A percentile compares a stretch with the other conserved stretches of the same genome.
phyloP scores from a whole-genome alignment of 2,329 filamentous ascomycete species.

The Aureobasidium pullulans region DNA sequence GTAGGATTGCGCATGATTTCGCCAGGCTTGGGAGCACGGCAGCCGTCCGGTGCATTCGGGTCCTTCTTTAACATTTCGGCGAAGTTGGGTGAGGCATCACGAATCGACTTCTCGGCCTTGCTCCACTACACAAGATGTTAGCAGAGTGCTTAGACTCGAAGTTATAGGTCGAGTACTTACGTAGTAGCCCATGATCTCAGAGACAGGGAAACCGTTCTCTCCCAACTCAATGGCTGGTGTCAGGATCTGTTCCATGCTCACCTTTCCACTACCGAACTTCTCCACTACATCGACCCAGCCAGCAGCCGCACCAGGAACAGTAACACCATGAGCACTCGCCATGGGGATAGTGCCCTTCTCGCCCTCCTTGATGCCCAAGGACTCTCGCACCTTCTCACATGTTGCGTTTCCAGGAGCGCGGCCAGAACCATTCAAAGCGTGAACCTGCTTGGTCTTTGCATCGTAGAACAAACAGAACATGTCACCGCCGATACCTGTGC shows the following conservation, averaged over 20 bases:
- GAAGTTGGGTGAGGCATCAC: slow-evolving; percentile 73
- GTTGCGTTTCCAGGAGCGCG: slow-evolving; percentile 63
- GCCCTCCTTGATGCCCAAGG: slow-evolving; percentile 58
- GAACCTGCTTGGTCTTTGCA: slow-evolving; percentile 71
- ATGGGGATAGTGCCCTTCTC: slow-evolving; percentile 59
- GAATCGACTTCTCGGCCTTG: slow-evolving; percentile 54
- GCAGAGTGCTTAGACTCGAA: neutral
- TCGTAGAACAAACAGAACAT: slow-evolving; percentile 95
- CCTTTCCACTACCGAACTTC: slow-evolving; percentile 79
- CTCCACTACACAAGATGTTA: slow-evolving; percentile 55
- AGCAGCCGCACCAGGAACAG: slow-evolving; percentile 81
- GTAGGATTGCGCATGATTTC: slow-evolving; percentile 85
- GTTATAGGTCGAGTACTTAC: slow-evolving; percentile 44
- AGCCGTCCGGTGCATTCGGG: slow-evolving; percentile 57
- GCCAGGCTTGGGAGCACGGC: slow-evolving; percentile 66
- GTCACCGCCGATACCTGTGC: slow-evolving; percentile 92
- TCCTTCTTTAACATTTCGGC: slow-evolving; percentile 82
- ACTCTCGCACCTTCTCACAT: slow-evolving; percentile 61
- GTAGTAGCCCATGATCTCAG: slow-evolving; percentile 62
- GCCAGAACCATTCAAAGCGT: slow-evolving; percentile 89
- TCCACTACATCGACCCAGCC: slow-evolving; percentile 89
- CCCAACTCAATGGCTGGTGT: slow-evolving; percentile 76
- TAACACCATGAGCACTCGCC: slow-evolving; percentile 70
- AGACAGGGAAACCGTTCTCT: slow-evolving; percentile 84
- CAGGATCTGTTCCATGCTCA: slow-evolving; percentile 70